A percentile compares a stretch with the other conserved stretches of the same genome.
phyloP scores from a whole-genome alignment of 2,329 filamentous ascomycete genomes.

The Plectosphaerella sp. region DNA sequence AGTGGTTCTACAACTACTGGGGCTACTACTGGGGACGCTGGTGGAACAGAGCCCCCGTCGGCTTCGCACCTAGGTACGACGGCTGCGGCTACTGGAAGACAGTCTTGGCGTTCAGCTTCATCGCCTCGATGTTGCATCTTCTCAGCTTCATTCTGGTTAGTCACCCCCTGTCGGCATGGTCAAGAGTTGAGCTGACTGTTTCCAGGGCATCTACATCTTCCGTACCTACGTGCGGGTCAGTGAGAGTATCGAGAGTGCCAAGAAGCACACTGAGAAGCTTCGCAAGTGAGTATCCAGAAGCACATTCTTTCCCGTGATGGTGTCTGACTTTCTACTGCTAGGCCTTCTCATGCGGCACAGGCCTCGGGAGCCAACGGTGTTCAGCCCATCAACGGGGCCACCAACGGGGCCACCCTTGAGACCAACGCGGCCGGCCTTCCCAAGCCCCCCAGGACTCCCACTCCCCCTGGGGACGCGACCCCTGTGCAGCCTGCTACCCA shows the following conservation, averaged over 20 bases:
- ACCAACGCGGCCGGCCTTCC: too few species aligned
- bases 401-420: too few species aligned
- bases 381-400: too few species aligned
- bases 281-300: background rate
- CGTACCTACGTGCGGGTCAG: background rate
- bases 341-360: too few species aligned
- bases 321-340: too few species aligned
- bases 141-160: constrained; percentile 15
- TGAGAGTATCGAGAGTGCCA: background rate
- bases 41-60: constrained; percentile 10
- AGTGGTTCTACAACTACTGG: constrained; percentile 20
- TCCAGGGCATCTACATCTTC: constrained; percentile 1
- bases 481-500: too few species aligned
- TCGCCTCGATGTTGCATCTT: constrained; percentile 15
- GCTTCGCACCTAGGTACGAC: constrained; percentile 4
- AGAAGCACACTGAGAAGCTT: background rate
- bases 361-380: too few species aligned
- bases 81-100: constrained; percentile 18
- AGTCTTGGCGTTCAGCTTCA: constrained; percentile 17
- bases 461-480: too few species aligned
- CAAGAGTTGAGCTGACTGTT: background rate
- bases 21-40: constrained; percentile 20
- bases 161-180: constrained; percentile 12
- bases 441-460: too few species aligned
- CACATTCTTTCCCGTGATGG: background rate